Conservation (phyloP, 176 grass and related monocot genomes). For the Phyllostachys edulis region DNA sequence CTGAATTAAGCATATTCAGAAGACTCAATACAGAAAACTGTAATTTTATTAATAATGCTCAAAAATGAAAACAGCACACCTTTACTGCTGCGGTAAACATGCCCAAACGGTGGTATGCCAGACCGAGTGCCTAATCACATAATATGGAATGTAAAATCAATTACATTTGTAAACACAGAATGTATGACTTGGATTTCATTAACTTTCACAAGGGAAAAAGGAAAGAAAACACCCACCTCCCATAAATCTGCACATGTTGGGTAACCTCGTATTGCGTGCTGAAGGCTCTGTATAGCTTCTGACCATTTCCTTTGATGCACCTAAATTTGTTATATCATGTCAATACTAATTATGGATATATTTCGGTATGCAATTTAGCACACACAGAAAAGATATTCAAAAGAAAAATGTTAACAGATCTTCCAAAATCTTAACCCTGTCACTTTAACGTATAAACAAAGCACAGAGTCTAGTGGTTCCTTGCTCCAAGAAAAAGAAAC, state of each 20-base stretch:
- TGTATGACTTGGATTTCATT: constrained; percentile 14
- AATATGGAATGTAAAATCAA: constrained; percentile 36
- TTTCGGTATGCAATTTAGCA: not conserved
- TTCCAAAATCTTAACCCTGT: not conserved
- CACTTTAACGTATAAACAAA: not conserved
- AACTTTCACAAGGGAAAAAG: constrained; percentile 16
- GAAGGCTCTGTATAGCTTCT: constrained; percentile 85
- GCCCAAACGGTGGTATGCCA: constrained; percentile 91
- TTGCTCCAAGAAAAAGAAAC: constrained; percentile 1
- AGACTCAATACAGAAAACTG: constrained; percentile 10
- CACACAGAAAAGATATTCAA: constrained; percentile 3
- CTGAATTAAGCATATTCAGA: constrained; percentile 47
- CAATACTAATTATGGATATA: constrained; percentile 20
- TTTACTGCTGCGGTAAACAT: constrained; percentile 96
- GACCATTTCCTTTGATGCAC: constrained; percentile 92
- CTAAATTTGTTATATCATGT: constrained; percentile 47
- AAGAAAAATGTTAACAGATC: constrained; percentile 21
- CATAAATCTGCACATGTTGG: constrained; percentile 82
- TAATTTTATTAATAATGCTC: constrained; percentile 20
- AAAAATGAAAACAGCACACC: constrained; percentile 48
- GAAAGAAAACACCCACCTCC: constrained; percentile 58
- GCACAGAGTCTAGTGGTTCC: not conserved
- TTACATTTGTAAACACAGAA: constrained; percentile 19
- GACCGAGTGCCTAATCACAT: constrained; percentile 78
- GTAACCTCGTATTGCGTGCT: constrained; percentile 81